A percentile compares a stretch with the other conserved stretches of the same genome.
These are phyloP conservation scores for Solanum infundibuliforme DNA, from an alignment of 257 asterid species.

Conservation along the genomic window DNA sequence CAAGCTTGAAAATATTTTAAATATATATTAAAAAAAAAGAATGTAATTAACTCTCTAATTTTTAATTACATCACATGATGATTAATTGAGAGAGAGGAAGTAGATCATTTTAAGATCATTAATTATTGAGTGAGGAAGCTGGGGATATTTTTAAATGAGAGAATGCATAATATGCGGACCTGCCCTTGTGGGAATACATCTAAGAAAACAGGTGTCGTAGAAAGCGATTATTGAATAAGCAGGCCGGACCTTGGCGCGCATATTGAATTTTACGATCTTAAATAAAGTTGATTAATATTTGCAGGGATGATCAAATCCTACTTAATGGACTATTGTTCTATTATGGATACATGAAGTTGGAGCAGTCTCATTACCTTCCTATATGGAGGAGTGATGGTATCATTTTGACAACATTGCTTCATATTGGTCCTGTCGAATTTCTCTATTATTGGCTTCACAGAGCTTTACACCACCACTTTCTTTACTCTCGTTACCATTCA, in stretches of 20 bases:
- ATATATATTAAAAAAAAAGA: too few species aligned
- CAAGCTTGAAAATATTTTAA: too few species aligned
- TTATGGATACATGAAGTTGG: background rate
- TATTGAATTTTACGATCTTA: background rate
- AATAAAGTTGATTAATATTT: background rate
- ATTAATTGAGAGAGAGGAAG: too few species aligned
- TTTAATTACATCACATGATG: too few species aligned
- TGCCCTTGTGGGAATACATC: too few species aligned
- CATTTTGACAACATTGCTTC: constrained; percentile 42
- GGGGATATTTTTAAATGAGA: background rate
- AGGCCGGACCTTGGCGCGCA: background rate
- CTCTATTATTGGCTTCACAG: constrained; percentile 89
- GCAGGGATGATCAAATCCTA: constrained; percentile 85
- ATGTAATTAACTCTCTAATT: too few species aligned
- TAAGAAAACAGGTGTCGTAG: background rate
- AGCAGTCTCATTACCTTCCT: constrained; percentile 27
- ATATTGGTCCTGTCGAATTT: constrained; percentile 72
- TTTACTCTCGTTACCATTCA: constrained; percentile 81
- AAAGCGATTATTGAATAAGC: background rate
- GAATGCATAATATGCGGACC: background rate
- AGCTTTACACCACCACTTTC: constrained; percentile 87
- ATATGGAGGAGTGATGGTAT: constrained; percentile 63
- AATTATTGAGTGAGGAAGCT: background rate
- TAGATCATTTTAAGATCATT: too few species aligned
- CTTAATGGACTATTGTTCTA: constrained; percentile 61